A percentile compares a stretch with the other conserved stretches of the same genome.
Conservation (phyloP, 805 yeast species). For the Priceomyces castillae region DNA sequence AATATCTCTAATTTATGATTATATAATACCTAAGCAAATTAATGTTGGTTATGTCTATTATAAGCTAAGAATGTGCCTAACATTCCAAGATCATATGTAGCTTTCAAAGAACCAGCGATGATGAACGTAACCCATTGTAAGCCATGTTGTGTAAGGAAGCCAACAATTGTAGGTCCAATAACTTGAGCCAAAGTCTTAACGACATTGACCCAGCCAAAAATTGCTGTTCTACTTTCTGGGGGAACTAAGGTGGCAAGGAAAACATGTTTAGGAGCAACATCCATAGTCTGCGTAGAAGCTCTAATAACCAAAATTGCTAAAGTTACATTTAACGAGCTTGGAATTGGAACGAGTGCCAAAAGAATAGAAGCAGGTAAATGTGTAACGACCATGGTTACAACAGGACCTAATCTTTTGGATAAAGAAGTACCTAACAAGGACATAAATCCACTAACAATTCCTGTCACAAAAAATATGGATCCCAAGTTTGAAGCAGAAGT, state of each 20-base stretch:
- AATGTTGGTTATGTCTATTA: slow-evolving; percentile 21
- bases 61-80: slow-evolving; percentile 24
- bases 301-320: slow-evolving; percentile 31
- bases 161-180: slow-evolving; percentile 43
- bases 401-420: slow-evolving; percentile 44
- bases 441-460: slow-evolving; percentile 37
- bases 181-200: slow-evolving; percentile 41
- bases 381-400: slow-evolving; percentile 43
- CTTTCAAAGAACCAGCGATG: slow-evolving; percentile 39
- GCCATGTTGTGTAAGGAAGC: slow-evolving; percentile 33
- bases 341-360: slow-evolving; percentile 38
- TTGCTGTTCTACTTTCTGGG: slow-evolving; percentile 41
- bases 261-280: slow-evolving; percentile 47
- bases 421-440: slow-evolving; percentile 43
- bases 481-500: slow-evolving; percentile 37
- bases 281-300: slow-evolving; percentile 45
- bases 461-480: slow-evolving; percentile 36
- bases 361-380: slow-evolving; percentile 44
- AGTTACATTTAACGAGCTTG: slow-evolving; percentile 29
- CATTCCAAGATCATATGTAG: slow-evolving; percentile 41
- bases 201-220: slow-evolving; percentile 45
- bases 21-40: background rate
- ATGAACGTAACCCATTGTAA: slow-evolving; percentile 43
- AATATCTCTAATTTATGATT: no score
- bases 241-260: slow-evolving; percentile 42